Base-by-base conservation (phyloP, 2,329 filamentous ascomycete species). In the Trichoderma citrinoviride region DNA sequence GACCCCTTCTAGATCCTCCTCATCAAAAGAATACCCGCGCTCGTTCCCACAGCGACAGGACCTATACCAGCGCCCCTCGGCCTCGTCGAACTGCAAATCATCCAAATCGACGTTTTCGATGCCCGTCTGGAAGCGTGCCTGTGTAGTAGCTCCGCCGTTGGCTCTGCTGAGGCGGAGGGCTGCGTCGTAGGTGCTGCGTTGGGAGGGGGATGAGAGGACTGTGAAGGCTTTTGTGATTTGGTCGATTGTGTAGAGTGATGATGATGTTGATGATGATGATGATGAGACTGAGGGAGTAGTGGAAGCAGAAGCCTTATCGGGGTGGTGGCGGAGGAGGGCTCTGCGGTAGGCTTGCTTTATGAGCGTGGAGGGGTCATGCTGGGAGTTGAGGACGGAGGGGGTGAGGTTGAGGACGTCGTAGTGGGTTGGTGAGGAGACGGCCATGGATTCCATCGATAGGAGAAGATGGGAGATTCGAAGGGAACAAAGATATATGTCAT, bases 81-180 rank as follows among this genome's bases (percentile, higher is more conserved):
- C 73, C 65, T 83, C 81, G 70, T 87, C 83, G 68, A 79, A 85
- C 8, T 75, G 76, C 23, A 90, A 76, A 72, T 90, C 88, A 75
- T 90, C 88, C 6, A 90, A 80, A 73, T 90, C 88, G 40, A 89
- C 77, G 3, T 80, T 82, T 72, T 90, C 87, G 47, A 89, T 80
- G 5, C 87, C 87, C 0, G 85, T 88, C 68, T 81, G 81, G 71
- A 85, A 85, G 54, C 68, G 68, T 56, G 66, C 62, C 23, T 71
- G 67, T 40, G 71, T 66, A 54, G 71, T 66, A 54, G 70, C 69
- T 8, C 67, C 67, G 53, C 66, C 53, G 44, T 64, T 62, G 8
- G 71, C 67, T n/a, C 73, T 72, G 40, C 73, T 69, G 54, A 77
- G 73, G 33, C 78, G 77, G 43, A 88, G 76, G 14, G 78, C 73